Percentiles rank a stretch among this genome's conserved stretches.
Conservation (phyloP, 2,329 filamentous ascomycete species). For the Arachnomyces sp. region DNA sequence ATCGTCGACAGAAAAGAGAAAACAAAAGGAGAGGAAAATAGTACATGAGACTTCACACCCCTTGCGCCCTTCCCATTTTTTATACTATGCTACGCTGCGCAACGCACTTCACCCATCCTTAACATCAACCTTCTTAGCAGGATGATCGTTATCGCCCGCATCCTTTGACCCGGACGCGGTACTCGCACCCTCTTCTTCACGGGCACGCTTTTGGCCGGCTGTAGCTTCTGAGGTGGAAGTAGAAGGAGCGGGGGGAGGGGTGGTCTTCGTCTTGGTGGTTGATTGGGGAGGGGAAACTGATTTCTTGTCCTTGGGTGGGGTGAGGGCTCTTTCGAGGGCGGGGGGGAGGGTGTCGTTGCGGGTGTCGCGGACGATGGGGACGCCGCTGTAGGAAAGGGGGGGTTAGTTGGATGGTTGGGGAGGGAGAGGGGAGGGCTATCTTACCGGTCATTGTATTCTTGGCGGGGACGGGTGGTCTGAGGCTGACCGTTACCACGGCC, state of each 20-base stretch:
- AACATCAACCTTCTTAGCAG: conserved; percentile 42
- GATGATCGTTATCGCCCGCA: conserved; percentile 28
- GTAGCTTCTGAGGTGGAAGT: conserved; percentile 3
- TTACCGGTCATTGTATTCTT: conserved; percentile 36
- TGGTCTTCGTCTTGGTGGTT: conserved; percentile 7
- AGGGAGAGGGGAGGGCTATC: conserved; percentile 11
- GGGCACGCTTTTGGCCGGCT: conserved; percentile 37
- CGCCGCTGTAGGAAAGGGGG: conserved; percentile 26
- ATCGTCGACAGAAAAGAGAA: no score
- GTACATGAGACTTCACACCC: no score
- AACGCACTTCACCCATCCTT: conserved; percentile 31
- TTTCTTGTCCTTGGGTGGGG: conserved; percentile 20
- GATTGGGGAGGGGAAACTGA: conserved; percentile 6
- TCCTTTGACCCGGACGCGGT: conserved; percentile 4
- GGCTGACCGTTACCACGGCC: conserved; percentile 14
- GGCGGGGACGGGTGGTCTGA: conserved; percentile 20
- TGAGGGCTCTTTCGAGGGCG: conserved; percentile 21
- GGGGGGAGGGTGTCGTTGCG: conserved; percentile 14
- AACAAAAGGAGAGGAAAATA: no score
- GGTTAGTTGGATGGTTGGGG: conserved; percentile 15
- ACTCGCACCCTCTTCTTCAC: conserved; percentile 30
- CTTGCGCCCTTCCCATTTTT: no score
- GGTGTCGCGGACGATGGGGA: conserved; percentile 24
- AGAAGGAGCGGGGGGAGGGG: conserved; percentile 5
- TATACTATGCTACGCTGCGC: no score